Evolutionary conservation across 2,329 filamentous ascomycete genomes (phyloP).

Genomic region (Blastomyces percursus): DNA sequence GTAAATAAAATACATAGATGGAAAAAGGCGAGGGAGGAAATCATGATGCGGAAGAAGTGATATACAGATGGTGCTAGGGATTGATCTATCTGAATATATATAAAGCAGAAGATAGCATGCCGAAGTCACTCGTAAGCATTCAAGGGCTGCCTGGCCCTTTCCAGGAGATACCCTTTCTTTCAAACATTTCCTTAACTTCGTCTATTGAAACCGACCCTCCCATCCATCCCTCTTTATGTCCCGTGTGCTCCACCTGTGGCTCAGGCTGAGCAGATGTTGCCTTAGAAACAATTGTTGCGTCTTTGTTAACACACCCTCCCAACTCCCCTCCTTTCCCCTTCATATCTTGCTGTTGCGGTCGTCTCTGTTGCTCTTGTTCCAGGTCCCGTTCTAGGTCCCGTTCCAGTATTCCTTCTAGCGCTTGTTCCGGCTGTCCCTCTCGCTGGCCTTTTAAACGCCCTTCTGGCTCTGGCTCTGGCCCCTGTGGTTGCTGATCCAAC

Average conservation of each 20-base stretch:
- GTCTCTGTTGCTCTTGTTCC: too few relatives aligned
- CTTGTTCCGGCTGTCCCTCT: too few relatives aligned
- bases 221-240: too few relatives aligned
- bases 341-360: neutral
- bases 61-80: too few relatives aligned
- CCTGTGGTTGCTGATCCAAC: neutral
- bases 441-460: too few relatives aligned
- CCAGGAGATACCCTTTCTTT: neutral
- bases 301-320: neutral
- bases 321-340: slow-evolving; percentile 46
- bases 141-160: neutral
- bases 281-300: neutral
- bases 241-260: neutral
- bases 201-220: neutral
- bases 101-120: neutral
- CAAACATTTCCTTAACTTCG: neutral
- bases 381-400: too few relatives aligned
- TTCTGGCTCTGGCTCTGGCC: neutral
- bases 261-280: neutral
- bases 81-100: neutral
- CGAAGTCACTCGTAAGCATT: neutral
- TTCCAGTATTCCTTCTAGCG: too few relatives aligned
- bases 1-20: neutral
- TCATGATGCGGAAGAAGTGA: neutral
- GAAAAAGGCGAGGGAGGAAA: neutral